phyloP scores from a whole-genome alignment of 2,329 filamentous ascomycete species.

The Leptoxyphium fumago region DNA sequence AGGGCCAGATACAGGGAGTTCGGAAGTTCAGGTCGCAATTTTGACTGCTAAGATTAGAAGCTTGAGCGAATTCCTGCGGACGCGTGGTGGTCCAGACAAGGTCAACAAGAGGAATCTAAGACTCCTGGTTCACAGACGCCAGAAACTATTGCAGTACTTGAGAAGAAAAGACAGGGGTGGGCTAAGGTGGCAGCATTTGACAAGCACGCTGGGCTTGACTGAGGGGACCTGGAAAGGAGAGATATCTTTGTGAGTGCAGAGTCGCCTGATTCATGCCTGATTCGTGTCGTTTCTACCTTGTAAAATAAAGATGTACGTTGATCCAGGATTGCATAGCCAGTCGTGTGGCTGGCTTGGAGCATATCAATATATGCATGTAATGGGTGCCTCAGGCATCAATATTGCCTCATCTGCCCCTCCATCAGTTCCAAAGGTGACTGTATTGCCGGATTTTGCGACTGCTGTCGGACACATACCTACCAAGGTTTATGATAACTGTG shows the following conservation, averaged over 20 bases:
- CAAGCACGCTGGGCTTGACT: constrained; percentile 70
- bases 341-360: too few relatives aligned
- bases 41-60: constrained; percentile 85
- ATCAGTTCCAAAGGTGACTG: neutral
- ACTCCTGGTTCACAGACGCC: constrained; percentile 71
- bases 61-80: constrained; percentile 56
- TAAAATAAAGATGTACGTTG: neutral
- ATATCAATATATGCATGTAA: neutral
- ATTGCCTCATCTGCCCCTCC: neutral
- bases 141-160: constrained; percentile 79
- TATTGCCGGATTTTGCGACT: neutral
- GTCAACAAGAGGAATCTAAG: constrained; percentile 85
- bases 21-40: constrained; percentile 95
- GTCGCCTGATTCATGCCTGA: neutral
- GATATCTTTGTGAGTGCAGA: constrained; percentile 49
- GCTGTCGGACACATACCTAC: neutral
- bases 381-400: neutral
- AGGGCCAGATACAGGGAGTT: constrained; percentile 87
- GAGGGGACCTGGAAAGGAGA: constrained; percentile 84
- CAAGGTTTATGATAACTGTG: neutral
- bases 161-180: constrained; percentile 81
- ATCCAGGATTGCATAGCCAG: too few relatives aligned
- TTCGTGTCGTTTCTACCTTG: neutral
- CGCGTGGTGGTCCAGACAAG: constrained; percentile 69
- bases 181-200: constrained; percentile 73